Base-by-base conservation (phyloP, 1,284 basidiomycete species). In the Chondrostereum purpureum region DNA sequence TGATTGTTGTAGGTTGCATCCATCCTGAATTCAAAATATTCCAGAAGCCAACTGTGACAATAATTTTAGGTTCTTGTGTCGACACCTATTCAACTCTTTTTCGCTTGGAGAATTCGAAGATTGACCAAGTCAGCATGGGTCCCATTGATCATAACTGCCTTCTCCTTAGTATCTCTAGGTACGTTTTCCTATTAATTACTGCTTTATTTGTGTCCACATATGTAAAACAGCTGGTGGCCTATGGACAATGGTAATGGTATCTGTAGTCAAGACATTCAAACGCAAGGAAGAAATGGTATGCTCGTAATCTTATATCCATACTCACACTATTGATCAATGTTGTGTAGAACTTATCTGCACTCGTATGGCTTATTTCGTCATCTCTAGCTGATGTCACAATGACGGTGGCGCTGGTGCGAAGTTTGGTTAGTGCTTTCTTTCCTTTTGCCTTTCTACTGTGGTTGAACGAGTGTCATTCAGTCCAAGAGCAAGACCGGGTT, bases 41-140 rank as follows among this genome's bases (percentile, higher is more conserved):
- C n/a, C n/a, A n/a, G n/a, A n/a, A n/a, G n/a, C n/a, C n/a, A n/a
- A n/a, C n/a, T n/a, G n/a, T n/a, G n/a, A n/a, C n/a, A n/a, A n/a
- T n/a, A n/a, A n/a, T 43, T 34, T 27, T 21, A 75, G 73, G 72
- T 72, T 2, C 54, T 66, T 5, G 59, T 75, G 19, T 76, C 75
- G 3, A 69, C 68, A 0, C 72, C 75, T 0, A 73, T 76, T 1
- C 75, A 78, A 51, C 43, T 73, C 5, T 78, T 77, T 58, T 72
- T 76, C 24, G 73, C 73, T 0, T 77, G 72, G 71, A 62, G 75
- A 27, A 71, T 77, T 35, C 60, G 53, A 42, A 53, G 65, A 22
- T 60, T 78, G 43, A 74, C 65, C 3, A 68, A 65, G 45, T 69
- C 65, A 0, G 60, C 47, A 10, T 55, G 66, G 49, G 51, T 75